Evolutionary conservation across 305 asterid species (phyloP), one percentile per base, ranked within the genome.

Genomic region (Fraxinus xanthoxyloides): DNA sequence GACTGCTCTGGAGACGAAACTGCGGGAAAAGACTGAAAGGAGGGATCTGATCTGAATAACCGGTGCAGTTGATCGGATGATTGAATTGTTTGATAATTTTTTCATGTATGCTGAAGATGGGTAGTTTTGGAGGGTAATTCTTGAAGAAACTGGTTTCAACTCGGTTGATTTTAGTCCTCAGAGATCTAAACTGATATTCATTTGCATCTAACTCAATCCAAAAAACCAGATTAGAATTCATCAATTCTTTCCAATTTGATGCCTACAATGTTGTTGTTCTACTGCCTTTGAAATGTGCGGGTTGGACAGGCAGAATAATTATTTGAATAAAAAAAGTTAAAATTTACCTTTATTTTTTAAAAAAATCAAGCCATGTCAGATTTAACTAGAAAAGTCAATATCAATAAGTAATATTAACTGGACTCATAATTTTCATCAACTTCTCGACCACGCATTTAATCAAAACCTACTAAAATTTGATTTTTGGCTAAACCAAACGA

Each of bases 1-100:
- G 43, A 82, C 15, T 61, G 79, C 74, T 17, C 89, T 76, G 61
- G 88, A 88, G 89, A 84, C 69, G 80, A 77, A 82, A 73, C 56
- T 79, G 40, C 59, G 79, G 0, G 84, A 75, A 84, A 83, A 46
- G 6, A 36, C 61, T 3, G 77, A 77, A n/a, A 48, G 4, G 51
- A 67, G 76, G 1, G 79, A 82, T 67, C 76, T 81, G 76, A 65
- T 79, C 24, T 31, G 80, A 81, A 76, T 13, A 61, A 75, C 10
- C 24, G 80, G 75, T 15, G 34, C 7, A 19, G 77, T 21, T n/a
- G 79, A 82, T 72, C 28, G 76, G 15, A 72, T 34, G 48, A 72
- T 72, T 51, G 85, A 24, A 31, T 19, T 19, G 46, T 9, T 54
- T 10, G 40, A 26, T 28, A 34, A 56, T 31, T 54, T 32, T 54